These are phyloP conservation scores for Aspergillus bombycis DNA, from an alignment of 2,329 filamentous ascomycete genomes.

Conservation along the genomic window DNA sequence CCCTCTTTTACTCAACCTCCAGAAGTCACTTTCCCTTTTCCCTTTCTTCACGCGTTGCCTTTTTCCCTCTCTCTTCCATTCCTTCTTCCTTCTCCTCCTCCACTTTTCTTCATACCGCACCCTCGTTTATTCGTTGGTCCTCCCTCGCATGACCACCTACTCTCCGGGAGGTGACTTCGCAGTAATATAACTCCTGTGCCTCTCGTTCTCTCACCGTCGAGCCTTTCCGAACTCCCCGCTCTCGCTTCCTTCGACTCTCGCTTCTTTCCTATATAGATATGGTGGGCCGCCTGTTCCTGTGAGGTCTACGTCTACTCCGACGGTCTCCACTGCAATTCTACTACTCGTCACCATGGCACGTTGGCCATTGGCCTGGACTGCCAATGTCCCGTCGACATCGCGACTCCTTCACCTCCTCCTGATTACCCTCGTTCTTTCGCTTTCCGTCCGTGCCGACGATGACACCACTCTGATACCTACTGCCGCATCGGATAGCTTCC, in stretches of 20 bases:
- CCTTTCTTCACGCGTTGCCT: not conserved
- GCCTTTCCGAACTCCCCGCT: slow-evolving; percentile 1
- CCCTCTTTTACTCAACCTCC: not conserved
- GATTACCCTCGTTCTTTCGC: slow-evolving; percentile 23
- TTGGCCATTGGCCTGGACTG: slow-evolving; percentile 15
- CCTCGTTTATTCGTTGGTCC: not conserved
- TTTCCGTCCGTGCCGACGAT: slow-evolving; percentile 26
- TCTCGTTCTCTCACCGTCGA: not conserved
- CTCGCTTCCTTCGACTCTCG: not conserved
- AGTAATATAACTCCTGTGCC: slow-evolving; percentile 2
- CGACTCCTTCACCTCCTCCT: slow-evolving; percentile 15
- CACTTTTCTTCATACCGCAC: not conserved
- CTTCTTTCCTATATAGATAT: slow-evolving; percentile 12
- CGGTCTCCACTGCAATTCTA: slow-evolving; percentile 20
- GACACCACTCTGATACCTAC: slow-evolving; percentile 38
- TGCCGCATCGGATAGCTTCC: slow-evolving; percentile 53
- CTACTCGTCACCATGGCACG: slow-evolving; percentile 17
- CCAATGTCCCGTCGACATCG: slow-evolving; percentile 6
- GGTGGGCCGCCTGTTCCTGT: slow-evolving; percentile 15
- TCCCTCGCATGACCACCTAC: not conserved
- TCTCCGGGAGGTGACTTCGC: not conserved
- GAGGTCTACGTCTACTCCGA: slow-evolving; percentile 11
- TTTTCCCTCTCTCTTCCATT: not conserved
- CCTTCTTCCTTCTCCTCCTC: slow-evolving; percentile 4
- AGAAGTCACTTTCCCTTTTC: not conserved